Evolutionary conservation across 805 yeast species (phyloP), one percentile per base, ranked within the genome.

Genomic region (Peterozyma toletana): DNA sequence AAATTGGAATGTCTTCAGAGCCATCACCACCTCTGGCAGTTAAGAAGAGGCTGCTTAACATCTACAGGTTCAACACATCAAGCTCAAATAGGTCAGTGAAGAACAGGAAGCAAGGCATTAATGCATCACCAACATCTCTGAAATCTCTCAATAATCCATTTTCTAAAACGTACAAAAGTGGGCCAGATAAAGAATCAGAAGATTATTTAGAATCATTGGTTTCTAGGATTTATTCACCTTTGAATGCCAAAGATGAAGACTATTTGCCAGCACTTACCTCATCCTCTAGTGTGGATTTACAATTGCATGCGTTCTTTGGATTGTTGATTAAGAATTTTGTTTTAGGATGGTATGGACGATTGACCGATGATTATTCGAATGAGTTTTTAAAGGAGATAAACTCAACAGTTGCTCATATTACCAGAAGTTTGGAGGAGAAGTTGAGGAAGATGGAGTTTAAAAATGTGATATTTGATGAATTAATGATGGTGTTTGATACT

Each of bases 261-360:
- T 47, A 48, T 9, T 53, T 72, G 2, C 75, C 76, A 0, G 57
- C 63, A 1, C 51, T 72, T 36, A 66, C 74, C 1, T 59, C 68
- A 1, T 64, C 70, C 0, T 48, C 60, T 1, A 53, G 49, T 2
- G 63, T 77, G 3, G 78, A 75, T 49, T 43, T 60, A 2, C 70
- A 74, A 49, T 53, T 77, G 11, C 72, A 74, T 49, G 66, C 74
- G 1, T 49, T 78, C 4, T 46, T 74, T 4, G 76, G 77, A 0
- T 56, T 77, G 11, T 52, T 77, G 4, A 44, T 75, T 36, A 63
- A 68, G 18, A 71, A 70, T 42, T 78, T 77, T 49, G 64, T 77
- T 3, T 58, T 64, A 16, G 54, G 63, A 9, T 74, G 79, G 77
- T 75, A 76, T 54, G 52, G 53, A 21, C 48, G 53, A 15, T 53